These are phyloP conservation scores for Aspergillus persii DNA, from an alignment of 2,329 filamentous ascomycete species.

Conservation along the genomic window DNA sequence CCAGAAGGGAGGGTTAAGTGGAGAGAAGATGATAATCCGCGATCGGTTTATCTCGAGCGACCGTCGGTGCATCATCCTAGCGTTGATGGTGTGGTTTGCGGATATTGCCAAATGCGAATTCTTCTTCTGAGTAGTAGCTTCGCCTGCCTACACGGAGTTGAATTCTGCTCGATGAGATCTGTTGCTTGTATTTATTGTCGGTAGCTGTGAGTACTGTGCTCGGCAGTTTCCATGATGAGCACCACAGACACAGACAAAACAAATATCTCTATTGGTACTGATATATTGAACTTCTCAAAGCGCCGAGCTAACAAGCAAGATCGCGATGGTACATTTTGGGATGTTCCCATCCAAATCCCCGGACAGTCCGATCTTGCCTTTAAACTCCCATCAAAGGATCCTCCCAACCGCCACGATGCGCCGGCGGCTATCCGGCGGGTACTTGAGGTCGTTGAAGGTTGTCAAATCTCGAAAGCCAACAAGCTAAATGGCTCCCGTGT, in stretches of 20 bases:
- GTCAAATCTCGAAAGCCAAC: not conserved
- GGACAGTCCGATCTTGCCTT: constrained; percentile 32
- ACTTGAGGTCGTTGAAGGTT: not conserved
- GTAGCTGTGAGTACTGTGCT: not conserved
- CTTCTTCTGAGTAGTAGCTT: not conserved
- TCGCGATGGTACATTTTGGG: constrained; percentile 40
- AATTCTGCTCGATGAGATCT: not conserved
- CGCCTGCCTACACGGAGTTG: not conserved
- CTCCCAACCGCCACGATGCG: constrained; percentile 45
- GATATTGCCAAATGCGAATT: not conserved
- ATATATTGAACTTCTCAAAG: not conserved
- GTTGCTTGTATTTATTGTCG: not conserved
- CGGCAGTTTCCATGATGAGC: not conserved
- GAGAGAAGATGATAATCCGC: not conserved
- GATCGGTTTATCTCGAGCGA: not conserved
- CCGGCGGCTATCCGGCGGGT: constrained; percentile 61
- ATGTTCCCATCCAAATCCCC: constrained; percentile 34
- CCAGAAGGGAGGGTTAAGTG: not conserved
- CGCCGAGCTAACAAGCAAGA: constrained; percentile 15
- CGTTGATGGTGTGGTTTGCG: not conserved
- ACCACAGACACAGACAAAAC: not conserved
- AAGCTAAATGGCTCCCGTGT: not conserved
- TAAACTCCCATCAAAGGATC: constrained; percentile 37
- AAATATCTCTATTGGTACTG: not conserved
- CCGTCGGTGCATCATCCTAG: not conserved